Base-by-base conservation (phyloP, 768 basidiomycete species). In the Phanerochaete carnosa region DNA sequence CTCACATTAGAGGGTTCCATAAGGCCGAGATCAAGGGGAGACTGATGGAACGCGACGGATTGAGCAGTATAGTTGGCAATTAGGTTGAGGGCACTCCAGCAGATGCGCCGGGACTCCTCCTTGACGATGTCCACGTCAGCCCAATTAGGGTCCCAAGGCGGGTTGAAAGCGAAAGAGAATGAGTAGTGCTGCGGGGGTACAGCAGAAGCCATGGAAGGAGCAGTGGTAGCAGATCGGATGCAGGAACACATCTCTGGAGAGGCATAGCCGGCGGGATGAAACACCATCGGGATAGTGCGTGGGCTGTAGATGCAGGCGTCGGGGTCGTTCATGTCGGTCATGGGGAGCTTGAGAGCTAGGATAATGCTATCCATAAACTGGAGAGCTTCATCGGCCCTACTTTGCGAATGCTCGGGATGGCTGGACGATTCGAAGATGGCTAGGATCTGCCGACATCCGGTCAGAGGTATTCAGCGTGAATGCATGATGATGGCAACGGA, bases 341-440 rank as follows among this genome's bases (percentile, higher is more conserved):
- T 77, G 0, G 86, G 83, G 43, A 91, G 77, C 3, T 75, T 70
- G 1, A 87, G 75, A 2, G 71, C 71, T n/a, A 77, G 79, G 61
- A 93, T 81, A 59, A 92, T 83, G 30, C 79, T 76, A 68, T 93
- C 91, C 32, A 92, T 77, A 25, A 80, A 75, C 43, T 81, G 68
- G 11, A 93, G 75, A 0, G 89, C 78, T 22, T 72, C 72, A 23
- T 77, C 75, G 12, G 84, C 80, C 15, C 86, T 80, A 23, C 82
- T 79, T 3, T 81, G 76, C 23, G 79, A 80, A 68, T 90, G 81
- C 45, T 81, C 75, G 6, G 89, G 89, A 61, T 92, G 88, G 4
- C 87, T 81, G 1, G 88, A 92, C 0, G 83, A 81, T 70, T 93
- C 91, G 65, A 90, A 93, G 2, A 93, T 75, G 5, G 90, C 87